A percentile compares a stretch with the other conserved stretches of the same genome.
Conservation (phyloP, 768 basidiomycete genomes). For the Coprinellus aureogranulatus region DNA sequence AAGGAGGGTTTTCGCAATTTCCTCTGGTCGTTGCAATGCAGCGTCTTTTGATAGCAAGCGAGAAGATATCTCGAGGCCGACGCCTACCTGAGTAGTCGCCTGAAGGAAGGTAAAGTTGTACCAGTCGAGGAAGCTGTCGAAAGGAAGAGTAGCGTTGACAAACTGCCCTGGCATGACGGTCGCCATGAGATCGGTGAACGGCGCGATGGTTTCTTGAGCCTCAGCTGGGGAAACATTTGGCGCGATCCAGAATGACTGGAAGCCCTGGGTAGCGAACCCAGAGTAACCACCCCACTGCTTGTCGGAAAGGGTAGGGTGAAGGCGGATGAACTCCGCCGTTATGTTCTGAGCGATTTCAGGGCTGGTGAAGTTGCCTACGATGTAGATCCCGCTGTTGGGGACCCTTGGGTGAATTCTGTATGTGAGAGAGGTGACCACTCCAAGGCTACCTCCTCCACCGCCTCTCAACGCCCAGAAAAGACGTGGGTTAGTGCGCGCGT, state of each 20-base stretch:
- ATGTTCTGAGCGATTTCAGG: conserved; percentile 26
- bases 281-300: conserved; percentile 45
- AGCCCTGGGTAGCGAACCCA: conserved; percentile 10
- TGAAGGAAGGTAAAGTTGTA: conserved; percentile 12
- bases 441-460: conserved; percentile 24
- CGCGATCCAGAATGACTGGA: conserved; percentile 18
- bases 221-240: conserved; percentile 35
- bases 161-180: conserved; percentile 19
- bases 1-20: conserved; percentile 21
- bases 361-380: conserved; percentile 30
- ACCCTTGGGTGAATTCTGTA: conserved; percentile 12
- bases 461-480: conserved; percentile 50
- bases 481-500: conserved; percentile 36
- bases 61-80: conserved; percentile 24
- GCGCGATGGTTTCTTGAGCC: conserved; percentile 30
- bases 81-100: conserved; percentile 14
- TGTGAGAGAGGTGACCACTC: conserved; percentile 18
- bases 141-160: conserved; percentile 7
- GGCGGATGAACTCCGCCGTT: conserved; percentile 32
- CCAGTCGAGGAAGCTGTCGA: conserved; percentile 24
- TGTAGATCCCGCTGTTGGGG: conserved; percentile 1
- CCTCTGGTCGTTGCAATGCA: conserved; percentile 18
- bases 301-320: conserved; percentile 36
- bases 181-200: conserved; percentile 27
- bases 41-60: conserved; percentile 31